Base-by-base conservation (phyloP, 306 rosid genomes). In the Phaseolus lunatus region DNA sequence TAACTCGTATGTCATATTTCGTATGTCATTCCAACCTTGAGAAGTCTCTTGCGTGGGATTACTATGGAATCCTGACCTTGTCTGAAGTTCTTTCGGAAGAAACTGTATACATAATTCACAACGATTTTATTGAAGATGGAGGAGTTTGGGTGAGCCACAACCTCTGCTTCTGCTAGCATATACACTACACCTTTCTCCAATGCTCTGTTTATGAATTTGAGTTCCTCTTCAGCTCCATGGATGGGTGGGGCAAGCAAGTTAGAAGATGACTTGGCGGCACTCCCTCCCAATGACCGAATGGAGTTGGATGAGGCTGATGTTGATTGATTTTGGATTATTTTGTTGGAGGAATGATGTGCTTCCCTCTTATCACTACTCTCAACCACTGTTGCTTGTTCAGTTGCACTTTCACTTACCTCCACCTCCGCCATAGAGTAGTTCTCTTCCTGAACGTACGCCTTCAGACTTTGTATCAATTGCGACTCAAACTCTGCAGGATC, bases 111-210 rank as follows among this genome's bases (percentile, higher is more conserved):
- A 78, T 89, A 73, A 73, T 93, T 87, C 31, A 93, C 87, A 19
- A 91, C 87, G 5, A 93, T 31, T 82, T 82, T 91, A 81, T 88
- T 93, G 15, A 93, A 37, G 23, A 89, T 52, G 4, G 97, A 93
- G 4, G 98, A 89, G 3, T 86, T 84, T 7, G 84, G 82, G 10
- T 79, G 80, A 0, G 97, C 96, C 24, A 88, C 85, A 27, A 93
- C 96, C 63, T 93, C 91, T 19, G 90, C 89, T 80, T 93, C 92
- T 12, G 90, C 93, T 29, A 90, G 47, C 74, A 91, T 85, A 77
- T 93, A 86, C 10, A 93, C 96, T n/a, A 93, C 87, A 1, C 97
- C 90, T 4, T 80, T 86, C 61, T 89, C 86, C 88, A 61, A 80
- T 0, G 88, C 96, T 52, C 47, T 82, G 57, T 91, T 88, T 20